Evolutionary conservation across 1,284 basidiomycete genomes (phyloP).

Genomic region (Malassezia vespertilionis): DNA sequence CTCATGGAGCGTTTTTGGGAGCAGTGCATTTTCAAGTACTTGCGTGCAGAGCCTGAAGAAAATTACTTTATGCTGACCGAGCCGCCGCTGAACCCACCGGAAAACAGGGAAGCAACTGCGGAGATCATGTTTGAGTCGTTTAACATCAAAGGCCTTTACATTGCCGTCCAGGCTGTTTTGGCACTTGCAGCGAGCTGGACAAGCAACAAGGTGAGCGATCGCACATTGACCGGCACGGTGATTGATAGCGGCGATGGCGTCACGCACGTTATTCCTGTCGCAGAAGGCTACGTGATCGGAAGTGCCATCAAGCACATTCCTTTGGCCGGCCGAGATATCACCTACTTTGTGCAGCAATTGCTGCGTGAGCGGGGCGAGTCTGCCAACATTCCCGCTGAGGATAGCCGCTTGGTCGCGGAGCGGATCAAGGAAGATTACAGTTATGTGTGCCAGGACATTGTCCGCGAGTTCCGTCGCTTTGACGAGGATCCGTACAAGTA

Average conservation of each 20-base stretch:
- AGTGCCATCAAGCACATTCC: constrained; percentile 99
- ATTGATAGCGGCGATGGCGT: constrained; percentile 99
- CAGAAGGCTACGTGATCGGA: constrained; percentile 97
- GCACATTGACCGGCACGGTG: constrained; percentile 91
- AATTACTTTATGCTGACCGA: constrained; percentile 97
- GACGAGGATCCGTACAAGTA: constrained; percentile 92
- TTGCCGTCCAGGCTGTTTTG: constrained; percentile 97
- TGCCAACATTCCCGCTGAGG: constrained; percentile 81
- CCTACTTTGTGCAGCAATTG: constrained; percentile 90
- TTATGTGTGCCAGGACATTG: constrained; percentile 98
- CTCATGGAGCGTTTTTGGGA: constrained; percentile 99
- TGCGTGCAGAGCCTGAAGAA: constrained; percentile 95
- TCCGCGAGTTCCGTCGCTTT: constrained; percentile 96
- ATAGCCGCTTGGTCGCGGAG: constrained; percentile 78
- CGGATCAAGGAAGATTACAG: constrained; percentile 95
- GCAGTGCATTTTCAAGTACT: constrained; percentile 99
- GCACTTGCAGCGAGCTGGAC: constrained; percentile 97
- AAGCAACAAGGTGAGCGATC: constrained; percentile 78
- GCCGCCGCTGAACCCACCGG: constrained; percentile 92
- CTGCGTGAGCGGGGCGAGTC: constrained; percentile 92
- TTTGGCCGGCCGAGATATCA: constrained; percentile 93
- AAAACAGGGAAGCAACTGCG: constrained; percentile 97
- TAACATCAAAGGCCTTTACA: constrained; percentile 95
- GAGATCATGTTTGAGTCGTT: constrained; percentile 99
- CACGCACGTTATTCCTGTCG: constrained; percentile 85